Conservation (phyloP, 805 yeast species). For the Candida maesae region DNA sequence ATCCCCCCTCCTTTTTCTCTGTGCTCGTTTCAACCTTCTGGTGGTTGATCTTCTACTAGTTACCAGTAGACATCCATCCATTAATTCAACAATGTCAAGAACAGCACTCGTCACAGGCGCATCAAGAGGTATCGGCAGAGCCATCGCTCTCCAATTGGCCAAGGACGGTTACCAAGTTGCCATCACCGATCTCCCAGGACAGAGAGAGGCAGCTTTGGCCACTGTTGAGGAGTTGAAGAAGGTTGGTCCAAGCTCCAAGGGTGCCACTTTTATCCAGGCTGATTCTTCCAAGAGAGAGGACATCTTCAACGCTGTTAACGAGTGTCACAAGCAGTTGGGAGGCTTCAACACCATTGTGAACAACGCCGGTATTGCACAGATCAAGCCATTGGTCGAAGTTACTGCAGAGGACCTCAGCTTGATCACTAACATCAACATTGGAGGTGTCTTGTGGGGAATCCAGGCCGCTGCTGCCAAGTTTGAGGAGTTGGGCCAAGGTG, state of each 20-base stretch:
- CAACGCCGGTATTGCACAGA: not conserved
- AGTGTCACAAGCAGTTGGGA: not conserved
- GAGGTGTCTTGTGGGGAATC: not conserved
- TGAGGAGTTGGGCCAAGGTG: not conserved
- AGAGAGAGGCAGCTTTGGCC: slow-evolving; percentile 19
- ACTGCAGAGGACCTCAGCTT: not conserved
- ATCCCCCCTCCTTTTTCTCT: too few species aligned
- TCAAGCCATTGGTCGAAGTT: not conserved
- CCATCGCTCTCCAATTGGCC: slow-evolving; percentile 75
- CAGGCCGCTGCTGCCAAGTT: slow-evolving; percentile 1
- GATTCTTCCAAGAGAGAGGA: slow-evolving; percentile 1
- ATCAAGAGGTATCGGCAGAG: slow-evolving; percentile 86
- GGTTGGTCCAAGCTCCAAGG: not conserved
- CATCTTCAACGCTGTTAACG: not conserved
- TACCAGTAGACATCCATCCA: too few species aligned
- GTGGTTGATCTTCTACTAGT: too few species aligned
- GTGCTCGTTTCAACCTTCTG: too few species aligned
- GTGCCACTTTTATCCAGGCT: not conserved
- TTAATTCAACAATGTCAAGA: not conserved
- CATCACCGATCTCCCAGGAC: slow-evolving; percentile 23
- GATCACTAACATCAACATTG: not conserved
- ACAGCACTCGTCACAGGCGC: slow-evolving; percentile 81
- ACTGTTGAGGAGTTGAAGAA: slow-evolving; percentile 9
- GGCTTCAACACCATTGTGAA: not conserved
- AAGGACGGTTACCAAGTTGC: slow-evolving; percentile 50